Percentiles rank a stretch among this genome's conserved stretches.
Conservation (phyloP, 345 rosid species). For the Gossypium sturtianum region DNA sequence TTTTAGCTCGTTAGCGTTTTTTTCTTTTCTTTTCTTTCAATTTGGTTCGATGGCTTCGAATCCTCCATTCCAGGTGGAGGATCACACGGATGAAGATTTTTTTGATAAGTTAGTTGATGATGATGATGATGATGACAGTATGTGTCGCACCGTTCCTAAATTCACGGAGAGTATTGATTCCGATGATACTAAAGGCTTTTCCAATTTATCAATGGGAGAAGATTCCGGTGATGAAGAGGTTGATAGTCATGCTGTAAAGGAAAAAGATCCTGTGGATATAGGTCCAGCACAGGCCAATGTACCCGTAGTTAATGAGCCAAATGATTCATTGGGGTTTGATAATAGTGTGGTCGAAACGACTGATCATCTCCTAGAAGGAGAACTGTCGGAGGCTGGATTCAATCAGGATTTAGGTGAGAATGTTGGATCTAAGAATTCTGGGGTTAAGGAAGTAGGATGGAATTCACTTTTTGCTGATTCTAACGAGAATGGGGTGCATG, state of each 20-base stretch:
- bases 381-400: conserved; percentile 25
- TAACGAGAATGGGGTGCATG: conserved; percentile 37
- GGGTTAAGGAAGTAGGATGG: conserved; percentile 87
- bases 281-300: conserved; percentile 3
- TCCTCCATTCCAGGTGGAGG: conserved; percentile 80
- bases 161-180: conserved; percentile 41
- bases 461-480: conserved; percentile 67
- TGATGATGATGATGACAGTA: conserved; percentile 28
- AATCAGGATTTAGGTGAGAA: conserved; percentile 24
- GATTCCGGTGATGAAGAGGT: conserved; percentile 34
- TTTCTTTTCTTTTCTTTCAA: conserved; percentile 7
- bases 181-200: conserved; percentile 45
- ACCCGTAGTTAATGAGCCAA: background rate
- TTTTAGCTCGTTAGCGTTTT: conserved; percentile 5
- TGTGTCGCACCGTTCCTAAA: conserved; percentile 23
- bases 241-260: conserved; percentile 19
- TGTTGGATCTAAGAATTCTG: conserved; percentile 38
- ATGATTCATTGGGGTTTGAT: conserved; percentile 23
- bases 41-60: conserved; percentile 61
- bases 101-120: conserved; percentile 85
- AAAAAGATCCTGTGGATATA: conserved; percentile 18
- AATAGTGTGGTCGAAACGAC: conserved; percentile 16
- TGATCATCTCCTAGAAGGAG: conserved; percentile 16
- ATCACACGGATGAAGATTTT: conserved; percentile 97
- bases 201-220: conserved; percentile 45